These are phyloP conservation scores for Allium sativum DNA, from an alignment of 106 monocot genomes.

Conservation along the genomic window DNA sequence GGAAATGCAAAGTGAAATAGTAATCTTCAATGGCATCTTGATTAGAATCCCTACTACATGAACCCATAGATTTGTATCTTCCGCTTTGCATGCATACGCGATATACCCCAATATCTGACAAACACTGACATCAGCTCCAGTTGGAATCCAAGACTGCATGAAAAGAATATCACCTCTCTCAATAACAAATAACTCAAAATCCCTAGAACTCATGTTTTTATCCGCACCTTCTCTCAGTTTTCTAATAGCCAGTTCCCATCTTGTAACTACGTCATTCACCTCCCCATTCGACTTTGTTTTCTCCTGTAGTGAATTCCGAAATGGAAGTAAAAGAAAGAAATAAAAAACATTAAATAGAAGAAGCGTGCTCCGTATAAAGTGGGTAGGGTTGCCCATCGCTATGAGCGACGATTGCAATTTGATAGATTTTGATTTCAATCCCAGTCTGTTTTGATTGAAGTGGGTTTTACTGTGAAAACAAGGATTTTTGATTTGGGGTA, in stretches of 20 bases:
- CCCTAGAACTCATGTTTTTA: constrained; percentile 16
- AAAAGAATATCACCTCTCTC: constrained; percentile 61
- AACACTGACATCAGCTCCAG: constrained; percentile 12
- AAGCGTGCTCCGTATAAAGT: constrained; percentile 14
- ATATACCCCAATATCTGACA: too few species aligned
- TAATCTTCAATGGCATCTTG: too few species aligned
- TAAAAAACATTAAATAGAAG: constrained; percentile 21
- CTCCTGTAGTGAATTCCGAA: constrained; percentile 10
- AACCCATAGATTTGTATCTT: too few species aligned
- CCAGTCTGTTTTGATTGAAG: too few species aligned
- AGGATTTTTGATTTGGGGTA: too few species aligned
- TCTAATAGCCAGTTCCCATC: constrained; percentile 50
- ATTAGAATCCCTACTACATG: too few species aligned
- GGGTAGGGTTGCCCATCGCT: constrained; percentile 25
- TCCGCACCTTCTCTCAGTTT: constrained; percentile 16
- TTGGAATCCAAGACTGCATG: constrained; percentile 61
- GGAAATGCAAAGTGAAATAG: too few species aligned
- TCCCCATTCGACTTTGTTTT: not conserved
- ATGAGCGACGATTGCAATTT: too few species aligned
- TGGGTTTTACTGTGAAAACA: too few species aligned
- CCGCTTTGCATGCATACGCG: too few species aligned
- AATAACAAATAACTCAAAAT: constrained; percentile 37
- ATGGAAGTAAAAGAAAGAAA: constrained; percentile 29
- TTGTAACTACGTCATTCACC: constrained; percentile 27
- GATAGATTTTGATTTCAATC: too few species aligned